Evolutionary conservation across 257 asterid species (phyloP).

Genomic region (Solanum pimpinellifolium): DNA sequence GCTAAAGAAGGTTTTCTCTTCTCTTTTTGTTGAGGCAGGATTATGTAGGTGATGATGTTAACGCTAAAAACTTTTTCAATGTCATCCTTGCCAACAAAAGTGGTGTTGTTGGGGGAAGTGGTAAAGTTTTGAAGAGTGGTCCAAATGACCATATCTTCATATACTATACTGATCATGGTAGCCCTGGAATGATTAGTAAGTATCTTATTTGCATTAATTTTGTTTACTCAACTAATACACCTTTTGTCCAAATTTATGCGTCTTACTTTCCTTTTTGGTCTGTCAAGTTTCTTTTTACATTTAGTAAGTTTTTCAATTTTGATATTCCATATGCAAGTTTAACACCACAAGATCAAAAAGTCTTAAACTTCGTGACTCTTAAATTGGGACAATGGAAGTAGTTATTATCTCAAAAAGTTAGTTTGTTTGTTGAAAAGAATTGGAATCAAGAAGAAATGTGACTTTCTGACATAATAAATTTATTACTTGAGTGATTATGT

Average conservation of each 20-base stretch:
- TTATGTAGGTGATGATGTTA: constrained; percentile 65
- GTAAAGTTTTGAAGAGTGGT: constrained; percentile 87
- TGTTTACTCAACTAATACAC: not conserved
- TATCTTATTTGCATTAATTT: not conserved
- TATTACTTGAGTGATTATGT: no score
- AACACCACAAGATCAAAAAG: no score
- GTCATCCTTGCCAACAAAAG: constrained; percentile 71
- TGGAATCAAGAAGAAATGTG: no score
- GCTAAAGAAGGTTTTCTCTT: not conserved
- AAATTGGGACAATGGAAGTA: not conserved
- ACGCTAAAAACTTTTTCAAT: constrained; percentile 54
- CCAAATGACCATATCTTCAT: constrained; percentile 82
- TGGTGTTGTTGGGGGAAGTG: constrained; percentile 77
- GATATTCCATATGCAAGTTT: no score
- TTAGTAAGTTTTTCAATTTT: no score
- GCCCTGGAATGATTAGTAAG: constrained; percentile 82
- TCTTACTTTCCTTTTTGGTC: no score
- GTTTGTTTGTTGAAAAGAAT: no score
- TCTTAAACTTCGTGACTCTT: not conserved
- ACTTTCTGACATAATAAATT: no score
- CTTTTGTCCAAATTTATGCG: no score
- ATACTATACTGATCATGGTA: constrained; percentile 89
- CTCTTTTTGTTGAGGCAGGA: constrained; percentile 38
- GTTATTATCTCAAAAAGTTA: no score
- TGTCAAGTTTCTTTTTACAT: no score